phyloP scores from a whole-genome alignment of 345 rosid genomes.

The Syzygium aromaticum region DNA sequence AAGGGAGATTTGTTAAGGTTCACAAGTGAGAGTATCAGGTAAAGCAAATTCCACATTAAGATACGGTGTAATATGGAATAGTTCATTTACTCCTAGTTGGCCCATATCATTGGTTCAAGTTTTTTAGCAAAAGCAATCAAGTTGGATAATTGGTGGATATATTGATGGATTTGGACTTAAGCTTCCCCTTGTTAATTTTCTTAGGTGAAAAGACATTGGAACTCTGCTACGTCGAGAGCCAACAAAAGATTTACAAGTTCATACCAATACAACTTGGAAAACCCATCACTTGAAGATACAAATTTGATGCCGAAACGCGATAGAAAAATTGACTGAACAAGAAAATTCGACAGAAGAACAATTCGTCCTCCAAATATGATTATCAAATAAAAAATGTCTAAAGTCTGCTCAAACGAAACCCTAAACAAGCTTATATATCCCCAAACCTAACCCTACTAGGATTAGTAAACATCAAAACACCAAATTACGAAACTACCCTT shows the following conservation, averaged over 20 bases:
- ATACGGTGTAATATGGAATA: neutral
- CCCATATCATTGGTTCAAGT: neutral
- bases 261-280: neutral
- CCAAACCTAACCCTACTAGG: no score
- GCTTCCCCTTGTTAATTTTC: neutral
- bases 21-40: neutral
- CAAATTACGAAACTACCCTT: no score
- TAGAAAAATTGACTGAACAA: no score
- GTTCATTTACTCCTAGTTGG: neutral
- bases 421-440: no score
- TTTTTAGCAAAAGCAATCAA: neutral
- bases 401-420: no score
- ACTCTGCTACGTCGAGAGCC: neutral
- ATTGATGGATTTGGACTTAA: neutral
- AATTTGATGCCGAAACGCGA: no score
- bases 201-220: neutral
- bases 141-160: neutral
- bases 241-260: neutral
- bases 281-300: neutral
- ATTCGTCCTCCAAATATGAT: no score
- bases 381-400: no score
- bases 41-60: neutral
- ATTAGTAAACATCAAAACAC: no score
- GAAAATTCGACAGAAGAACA: no score
- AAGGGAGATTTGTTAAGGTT: neutral